These are phyloP conservation scores for Lichtheimia hyalospora DNA, from an alignment of 371 early-diverging fungal genomes.

Conservation along the genomic window DNA sequence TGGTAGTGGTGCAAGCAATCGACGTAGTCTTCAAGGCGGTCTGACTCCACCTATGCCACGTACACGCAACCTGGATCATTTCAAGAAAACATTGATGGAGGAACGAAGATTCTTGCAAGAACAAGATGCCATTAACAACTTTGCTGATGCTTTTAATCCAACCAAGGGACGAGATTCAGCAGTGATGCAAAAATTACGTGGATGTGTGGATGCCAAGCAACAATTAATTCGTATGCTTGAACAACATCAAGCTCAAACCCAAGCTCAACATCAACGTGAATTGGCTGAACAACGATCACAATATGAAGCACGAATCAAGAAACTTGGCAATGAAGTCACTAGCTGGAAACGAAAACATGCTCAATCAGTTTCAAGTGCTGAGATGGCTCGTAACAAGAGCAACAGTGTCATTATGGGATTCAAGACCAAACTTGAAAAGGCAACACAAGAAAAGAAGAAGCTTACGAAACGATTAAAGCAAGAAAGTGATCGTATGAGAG, in stretches of 20 bases:
- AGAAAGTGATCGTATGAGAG: constrained; percentile 64
- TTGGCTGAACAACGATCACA: constrained; percentile 20
- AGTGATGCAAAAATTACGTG: constrained; percentile 5
- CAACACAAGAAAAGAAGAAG: constrained; percentile 70
- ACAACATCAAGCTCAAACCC: constrained; percentile 7
- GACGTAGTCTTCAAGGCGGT: neutral
- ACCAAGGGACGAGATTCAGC: constrained; percentile 7
- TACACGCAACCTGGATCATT: neutral
- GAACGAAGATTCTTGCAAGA: neutral
- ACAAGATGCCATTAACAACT: neutral
- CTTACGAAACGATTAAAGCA: constrained; percentile 74
- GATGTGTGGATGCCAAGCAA: constrained; percentile 31
- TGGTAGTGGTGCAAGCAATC: no score
- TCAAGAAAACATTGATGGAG: neutral
- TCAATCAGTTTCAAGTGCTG: constrained; percentile 49
- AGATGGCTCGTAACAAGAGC: constrained; percentile 40
- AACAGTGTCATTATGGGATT: constrained; percentile 47
- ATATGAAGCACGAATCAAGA: constrained; percentile 67
- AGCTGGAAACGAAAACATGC: constrained; percentile 54
- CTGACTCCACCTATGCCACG: neutral
- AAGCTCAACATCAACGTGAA: constrained; percentile 23
- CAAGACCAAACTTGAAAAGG: constrained; percentile 48
- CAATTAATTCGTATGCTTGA: constrained; percentile 49
- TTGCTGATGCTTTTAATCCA: neutral
- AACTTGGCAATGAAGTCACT: constrained; percentile 62